Conservation (phyloP, 441 rosid species). For the Erodium chrysanthum region DNA sequence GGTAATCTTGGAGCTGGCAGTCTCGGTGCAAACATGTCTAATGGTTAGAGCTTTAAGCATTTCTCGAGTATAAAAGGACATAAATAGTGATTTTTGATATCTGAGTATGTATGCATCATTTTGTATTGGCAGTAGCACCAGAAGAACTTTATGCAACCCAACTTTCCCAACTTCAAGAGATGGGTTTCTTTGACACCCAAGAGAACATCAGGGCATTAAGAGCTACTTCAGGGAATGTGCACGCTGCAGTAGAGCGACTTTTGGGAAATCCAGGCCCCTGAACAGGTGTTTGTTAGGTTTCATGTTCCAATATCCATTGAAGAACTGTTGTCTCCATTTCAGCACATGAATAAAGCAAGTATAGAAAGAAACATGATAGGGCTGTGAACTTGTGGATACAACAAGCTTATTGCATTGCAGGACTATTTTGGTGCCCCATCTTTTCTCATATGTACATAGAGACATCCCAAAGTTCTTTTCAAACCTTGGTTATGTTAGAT, state of each 20-base stretch:
- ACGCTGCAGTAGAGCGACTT: slow-evolving; percentile 84
- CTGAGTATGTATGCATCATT: not conserved
- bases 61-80: not conserved
- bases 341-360: not conserved
- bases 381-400: slow-evolving; percentile 8
- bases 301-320: too few relatives aligned
- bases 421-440: not conserved
- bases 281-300: not conserved
- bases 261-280: slow-evolving; percentile 50
- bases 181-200: slow-evolving; percentile 47
- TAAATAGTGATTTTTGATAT: not conserved
- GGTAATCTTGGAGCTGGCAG: slow-evolving; percentile 52
- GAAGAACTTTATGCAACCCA: slow-evolving; percentile 76
- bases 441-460: too few relatives aligned
- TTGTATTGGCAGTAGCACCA: slow-evolving; percentile 43
- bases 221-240: slow-evolving; percentile 76
- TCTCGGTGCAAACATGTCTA: slow-evolving; percentile 34
- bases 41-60: slow-evolving; percentile 28
- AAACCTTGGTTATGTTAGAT: too few relatives aligned
- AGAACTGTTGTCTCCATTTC: too few relatives aligned
- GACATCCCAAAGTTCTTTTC: too few relatives aligned
- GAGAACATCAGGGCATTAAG: slow-evolving; percentile 76
- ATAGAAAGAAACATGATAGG: slow-evolving; percentile 2
- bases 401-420: not conserved
- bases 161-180: slow-evolving; percentile 35